Conservation (phyloP, 169 alveolate species). For the Toxoplasma gondii region DNA sequence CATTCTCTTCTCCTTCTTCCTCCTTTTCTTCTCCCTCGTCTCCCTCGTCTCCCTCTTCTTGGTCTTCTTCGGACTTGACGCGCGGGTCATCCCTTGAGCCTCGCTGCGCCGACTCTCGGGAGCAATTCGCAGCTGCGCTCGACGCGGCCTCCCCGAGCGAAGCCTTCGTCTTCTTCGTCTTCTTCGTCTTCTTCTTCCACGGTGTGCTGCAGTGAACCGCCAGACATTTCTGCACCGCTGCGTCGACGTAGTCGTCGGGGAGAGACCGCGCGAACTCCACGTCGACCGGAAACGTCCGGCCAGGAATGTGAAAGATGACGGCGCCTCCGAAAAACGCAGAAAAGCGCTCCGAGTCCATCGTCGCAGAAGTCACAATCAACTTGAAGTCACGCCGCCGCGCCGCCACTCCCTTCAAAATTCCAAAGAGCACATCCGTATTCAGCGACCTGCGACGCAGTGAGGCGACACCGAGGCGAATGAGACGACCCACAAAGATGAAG, state of each 20-base stretch:
- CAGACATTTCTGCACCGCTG: slow-evolving; percentile 98
- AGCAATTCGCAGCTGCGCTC: not conserved
- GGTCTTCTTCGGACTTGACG: not conserved
- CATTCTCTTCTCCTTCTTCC: slow-evolving; percentile 61
- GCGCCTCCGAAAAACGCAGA: slow-evolving; percentile 98
- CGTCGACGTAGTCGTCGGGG: slow-evolving; percentile 98
- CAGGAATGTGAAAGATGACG: slow-evolving; percentile 98
- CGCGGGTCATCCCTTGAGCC: not conserved
- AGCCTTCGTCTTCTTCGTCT: not conserved
- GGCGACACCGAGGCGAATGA: not conserved
- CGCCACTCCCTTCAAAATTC: slow-evolving; percentile 96
- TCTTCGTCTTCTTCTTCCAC: slow-evolving; percentile 34
- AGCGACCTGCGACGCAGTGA: slow-evolving; percentile 79
- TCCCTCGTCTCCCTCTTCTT: not conserved
- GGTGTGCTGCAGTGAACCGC: slow-evolving; percentile 95
- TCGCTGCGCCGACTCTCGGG: not conserved
- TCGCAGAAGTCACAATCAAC: slow-evolving; percentile 99
- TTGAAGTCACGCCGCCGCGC: slow-evolving; percentile 96
- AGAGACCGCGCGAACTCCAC: slow-evolving; percentile 92
- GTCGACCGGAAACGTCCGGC: slow-evolving; percentile 98
- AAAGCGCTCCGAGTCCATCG: slow-evolving; percentile 99
- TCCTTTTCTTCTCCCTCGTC: too few species aligned
- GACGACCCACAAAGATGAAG: not conserved
- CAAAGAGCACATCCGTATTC: slow-evolving; percentile 99
- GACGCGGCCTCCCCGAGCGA: not conserved